A percentile compares a stretch with the other conserved stretches of the same genome.
phyloP scores from a whole-genome alignment of 73 alveolate species.

The Vitrella brassicaformis region DNA sequence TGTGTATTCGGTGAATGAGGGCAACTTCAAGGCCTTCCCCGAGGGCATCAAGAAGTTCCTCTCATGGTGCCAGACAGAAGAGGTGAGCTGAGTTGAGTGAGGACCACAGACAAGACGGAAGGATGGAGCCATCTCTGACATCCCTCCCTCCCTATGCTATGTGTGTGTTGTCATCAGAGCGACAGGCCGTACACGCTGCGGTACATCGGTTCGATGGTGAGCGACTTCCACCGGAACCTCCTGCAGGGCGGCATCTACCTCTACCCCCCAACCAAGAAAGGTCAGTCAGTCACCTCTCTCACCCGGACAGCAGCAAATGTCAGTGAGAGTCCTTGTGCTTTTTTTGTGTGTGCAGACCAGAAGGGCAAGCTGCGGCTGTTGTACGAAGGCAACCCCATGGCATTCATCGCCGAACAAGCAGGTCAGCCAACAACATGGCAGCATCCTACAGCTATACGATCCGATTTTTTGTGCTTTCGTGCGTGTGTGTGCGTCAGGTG shows the following conservation, averaged over 20 bases:
- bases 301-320: no score
- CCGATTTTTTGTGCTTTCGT: no score
- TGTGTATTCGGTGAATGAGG: conserved; percentile 41
- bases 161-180: no score
- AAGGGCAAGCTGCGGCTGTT: conserved; percentile 54
- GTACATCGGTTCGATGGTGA: conserved; percentile 44
- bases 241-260: conserved; percentile 45
- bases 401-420: conserved; percentile 53
- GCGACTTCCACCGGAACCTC: conserved; percentile 41
- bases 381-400: conserved; percentile 59
- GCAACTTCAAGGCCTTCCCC: conserved; percentile 6
- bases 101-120: no score
- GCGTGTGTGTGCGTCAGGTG: no score
- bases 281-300: no score
- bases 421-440: no score
- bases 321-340: no score
- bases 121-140: no score
- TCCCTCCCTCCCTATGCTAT: no score
- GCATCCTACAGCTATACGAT: no score
- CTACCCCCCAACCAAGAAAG: conserved; percentile 36
- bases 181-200: conserved; percentile 18
- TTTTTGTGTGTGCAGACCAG: not conserved
- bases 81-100: conserved; percentile 7
- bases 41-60: not conserved
- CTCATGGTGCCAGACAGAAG: not conserved